Conservation (phyloP, 768 basidiomycete genomes). For the Rhodocollybia butyracea region DNA sequence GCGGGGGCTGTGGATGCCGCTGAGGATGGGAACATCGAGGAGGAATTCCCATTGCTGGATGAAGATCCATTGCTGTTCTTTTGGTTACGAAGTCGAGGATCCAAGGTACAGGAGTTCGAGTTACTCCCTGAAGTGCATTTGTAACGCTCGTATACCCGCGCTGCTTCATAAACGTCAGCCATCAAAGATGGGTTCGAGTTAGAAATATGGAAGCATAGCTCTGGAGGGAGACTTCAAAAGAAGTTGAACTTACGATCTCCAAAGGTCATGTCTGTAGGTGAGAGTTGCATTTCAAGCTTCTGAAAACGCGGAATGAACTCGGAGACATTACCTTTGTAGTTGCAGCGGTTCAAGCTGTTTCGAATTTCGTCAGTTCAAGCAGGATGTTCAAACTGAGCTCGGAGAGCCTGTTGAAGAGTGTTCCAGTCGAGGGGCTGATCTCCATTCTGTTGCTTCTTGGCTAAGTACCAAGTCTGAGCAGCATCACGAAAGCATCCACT, state of each 20-base stretch:
- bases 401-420: neutral
- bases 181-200: neutral
- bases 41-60: neutral
- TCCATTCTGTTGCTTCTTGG: no score
- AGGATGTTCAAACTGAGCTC: neutral
- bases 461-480: no score
- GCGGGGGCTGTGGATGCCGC: neutral
- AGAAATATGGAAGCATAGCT: neutral
- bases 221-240: neutral
- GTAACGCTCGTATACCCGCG: conserved; percentile 8
- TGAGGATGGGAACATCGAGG: neutral
- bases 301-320: conserved; percentile 1
- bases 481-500: conserved; percentile 1
- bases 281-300: conserved; percentile 5
- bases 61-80: neutral
- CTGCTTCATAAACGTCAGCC: conserved; percentile 12
- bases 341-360: neutral
- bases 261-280: conserved; percentile 2
- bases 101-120: neutral
- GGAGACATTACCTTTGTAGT: neutral
- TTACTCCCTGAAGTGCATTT: neutral
- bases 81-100: neutral
- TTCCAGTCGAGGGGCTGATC: neutral
- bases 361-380: neutral
- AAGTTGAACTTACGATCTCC: conserved; percentile 1